These are phyloP conservation scores for Amaranthus tricolor DNA, from an alignment of 179 eudicot species.

Conservation along the genomic window DNA sequence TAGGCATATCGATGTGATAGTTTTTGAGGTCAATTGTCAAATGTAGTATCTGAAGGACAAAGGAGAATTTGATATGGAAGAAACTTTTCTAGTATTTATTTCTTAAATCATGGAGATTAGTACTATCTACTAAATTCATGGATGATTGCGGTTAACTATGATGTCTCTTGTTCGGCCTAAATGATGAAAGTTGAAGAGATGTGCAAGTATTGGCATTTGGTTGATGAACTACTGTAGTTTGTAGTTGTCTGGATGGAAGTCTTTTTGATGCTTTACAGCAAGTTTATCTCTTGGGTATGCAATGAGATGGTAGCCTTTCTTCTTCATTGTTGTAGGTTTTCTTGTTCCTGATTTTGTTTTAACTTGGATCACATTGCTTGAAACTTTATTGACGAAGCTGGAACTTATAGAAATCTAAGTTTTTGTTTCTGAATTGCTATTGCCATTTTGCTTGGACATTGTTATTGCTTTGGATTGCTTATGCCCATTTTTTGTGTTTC, in stretches of 20 bases:
- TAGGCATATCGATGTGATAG: too few species aligned
- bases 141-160: slow-evolving; percentile 1
- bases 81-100: background rate
- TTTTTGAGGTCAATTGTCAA: too few species aligned
- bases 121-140: too few species aligned
- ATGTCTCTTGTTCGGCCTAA: background rate
- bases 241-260: background rate
- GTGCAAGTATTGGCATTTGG: background rate
- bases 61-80: background rate
- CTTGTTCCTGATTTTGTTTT: background rate
- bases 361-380: background rate
- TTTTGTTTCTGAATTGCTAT: background rate
- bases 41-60: too few species aligned
- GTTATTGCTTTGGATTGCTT: background rate
- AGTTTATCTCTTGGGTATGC: background rate
- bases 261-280: background rate
- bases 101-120: too few species aligned
- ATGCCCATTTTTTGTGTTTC: slow-evolving; percentile 9
- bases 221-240: background rate
- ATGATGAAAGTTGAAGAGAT: background rate
- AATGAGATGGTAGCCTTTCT: background rate
- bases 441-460: too few species aligned
- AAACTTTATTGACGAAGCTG: background rate
- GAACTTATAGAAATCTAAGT: background rate
- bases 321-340: background rate